phyloP scores from a whole-genome alignment of 1,284 basidiomycete species.

The Trametes sp. region DNA sequence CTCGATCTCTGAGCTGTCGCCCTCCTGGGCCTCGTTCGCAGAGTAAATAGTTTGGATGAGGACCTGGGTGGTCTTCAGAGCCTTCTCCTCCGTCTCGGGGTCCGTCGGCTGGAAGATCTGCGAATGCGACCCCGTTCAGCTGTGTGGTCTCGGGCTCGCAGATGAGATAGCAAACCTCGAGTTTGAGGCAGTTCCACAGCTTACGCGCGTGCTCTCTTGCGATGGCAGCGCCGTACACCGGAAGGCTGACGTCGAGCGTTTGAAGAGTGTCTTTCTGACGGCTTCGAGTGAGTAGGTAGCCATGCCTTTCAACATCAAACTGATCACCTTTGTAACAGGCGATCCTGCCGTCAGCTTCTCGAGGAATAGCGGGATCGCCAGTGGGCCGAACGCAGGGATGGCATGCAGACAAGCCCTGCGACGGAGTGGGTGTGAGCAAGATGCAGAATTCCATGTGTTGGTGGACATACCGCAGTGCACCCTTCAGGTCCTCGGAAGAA shows the following conservation, averaged over 20 bases:
- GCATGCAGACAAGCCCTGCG: conserved; percentile 71
- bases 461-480: conserved; percentile 74
- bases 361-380: conserved; percentile 89
- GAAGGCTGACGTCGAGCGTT: conserved; percentile 78
- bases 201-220: conserved; percentile 73
- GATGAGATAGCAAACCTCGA: conserved; percentile 66
- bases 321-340: conserved; percentile 80
- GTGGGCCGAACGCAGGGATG: conserved; percentile 82
- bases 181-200: conserved; percentile 87
- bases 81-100: conserved; percentile 71
- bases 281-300: neutral
- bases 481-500: conserved; percentile 86
- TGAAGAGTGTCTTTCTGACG: conserved; percentile 84
- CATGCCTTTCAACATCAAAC: neutral
- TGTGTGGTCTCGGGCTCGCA: no score
- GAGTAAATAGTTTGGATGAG: conserved; percentile 80
- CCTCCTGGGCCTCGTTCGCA: conserved; percentile 41
- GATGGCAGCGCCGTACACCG: conserved; percentile 78
- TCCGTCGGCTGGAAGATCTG: conserved; percentile 94
- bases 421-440: neutral
- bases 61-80: conserved; percentile 73
- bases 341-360: conserved; percentile 92
- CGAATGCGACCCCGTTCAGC: neutral
- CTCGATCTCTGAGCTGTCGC: conserved; percentile 49
- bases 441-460: no score